Conservation (phyloP, 495 filamentous ascomycete species). For the Aspergillus mulundensis region DNA sequence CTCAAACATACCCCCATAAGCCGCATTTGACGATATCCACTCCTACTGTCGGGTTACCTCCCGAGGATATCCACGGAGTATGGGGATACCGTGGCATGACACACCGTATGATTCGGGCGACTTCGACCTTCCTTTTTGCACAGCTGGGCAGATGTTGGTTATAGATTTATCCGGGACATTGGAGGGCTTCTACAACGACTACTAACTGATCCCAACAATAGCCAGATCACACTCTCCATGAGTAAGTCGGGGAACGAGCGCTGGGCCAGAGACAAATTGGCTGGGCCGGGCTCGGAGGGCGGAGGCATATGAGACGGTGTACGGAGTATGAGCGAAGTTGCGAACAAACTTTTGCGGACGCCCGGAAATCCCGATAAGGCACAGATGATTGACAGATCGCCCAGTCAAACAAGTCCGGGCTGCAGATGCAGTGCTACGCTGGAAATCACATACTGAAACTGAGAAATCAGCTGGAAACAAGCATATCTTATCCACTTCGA, state of each 20-base stretch:
- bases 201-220: not conserved
- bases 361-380: conserved; percentile 1
- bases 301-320: not conserved
- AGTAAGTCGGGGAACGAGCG: not conserved
- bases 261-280: not conserved
- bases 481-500: not conserved
- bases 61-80: not conserved
- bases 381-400: not conserved
- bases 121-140: not conserved
- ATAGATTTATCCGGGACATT: not conserved
- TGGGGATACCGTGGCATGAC: conserved; percentile 4
- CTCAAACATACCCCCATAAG: not conserved
- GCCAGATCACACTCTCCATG: not conserved
- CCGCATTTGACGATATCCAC: not conserved
- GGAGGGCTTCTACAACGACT: not conserved
- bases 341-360: not conserved
- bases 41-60: not conserved
- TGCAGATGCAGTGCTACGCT: conserved; percentile 18
- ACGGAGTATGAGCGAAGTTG: no score
- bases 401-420: conserved; percentile 10
- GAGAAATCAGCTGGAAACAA: conserved; percentile 3
- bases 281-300: no score
- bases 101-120: conserved; percentile 6
- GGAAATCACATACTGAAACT: not conserved
- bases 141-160: not conserved